phyloP scores from a whole-genome alignment of 148 eudicot species.

The Vaccinium vitisidaea region DNA sequence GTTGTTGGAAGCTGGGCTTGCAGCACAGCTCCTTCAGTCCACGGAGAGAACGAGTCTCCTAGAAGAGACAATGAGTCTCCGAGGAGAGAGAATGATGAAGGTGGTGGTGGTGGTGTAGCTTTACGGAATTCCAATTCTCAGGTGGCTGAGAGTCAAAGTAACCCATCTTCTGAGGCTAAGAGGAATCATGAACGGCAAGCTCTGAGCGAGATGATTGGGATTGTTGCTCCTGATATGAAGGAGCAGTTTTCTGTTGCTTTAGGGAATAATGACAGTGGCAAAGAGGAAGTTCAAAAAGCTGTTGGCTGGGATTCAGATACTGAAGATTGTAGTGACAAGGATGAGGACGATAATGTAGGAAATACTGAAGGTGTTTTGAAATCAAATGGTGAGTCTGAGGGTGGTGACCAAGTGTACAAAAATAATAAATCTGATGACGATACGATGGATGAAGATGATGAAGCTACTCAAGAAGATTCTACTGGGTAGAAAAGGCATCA shows the following conservation, averaged over 20 bases:
- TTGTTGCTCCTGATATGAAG: conserved; percentile 74
- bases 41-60: conserved; percentile 47
- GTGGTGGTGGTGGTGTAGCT: conserved; percentile 26
- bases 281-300: conserved; percentile 32
- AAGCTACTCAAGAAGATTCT: conserved; percentile 74
- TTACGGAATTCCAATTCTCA: conserved; percentile 44
- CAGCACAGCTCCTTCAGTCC: conserved; percentile 74
- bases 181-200: conserved; percentile 51
- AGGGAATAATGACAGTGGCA: conserved; percentile 21
- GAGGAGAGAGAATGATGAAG: conserved; percentile 29
- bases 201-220: conserved; percentile 76
- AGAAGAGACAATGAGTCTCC: conserved; percentile 45
- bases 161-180: conserved; percentile 27
- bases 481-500: conserved; percentile 32
- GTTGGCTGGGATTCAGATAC: conserved; percentile 55
- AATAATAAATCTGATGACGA: conserved; percentile 29
- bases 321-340: conserved; percentile 50
- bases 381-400: conserved; percentile 64
- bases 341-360: conserved; percentile 29
- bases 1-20: conserved; percentile 89
- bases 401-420: conserved; percentile 26
- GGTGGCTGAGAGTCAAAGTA: conserved; percentile 67
- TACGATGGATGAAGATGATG: conserved; percentile 58
- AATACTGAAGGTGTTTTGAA: conserved; percentile 27
- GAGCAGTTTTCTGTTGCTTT: conserved; percentile 55